Conservation (phyloP, 805 yeast genomes). For the Millerozyma acaciae region DNA sequence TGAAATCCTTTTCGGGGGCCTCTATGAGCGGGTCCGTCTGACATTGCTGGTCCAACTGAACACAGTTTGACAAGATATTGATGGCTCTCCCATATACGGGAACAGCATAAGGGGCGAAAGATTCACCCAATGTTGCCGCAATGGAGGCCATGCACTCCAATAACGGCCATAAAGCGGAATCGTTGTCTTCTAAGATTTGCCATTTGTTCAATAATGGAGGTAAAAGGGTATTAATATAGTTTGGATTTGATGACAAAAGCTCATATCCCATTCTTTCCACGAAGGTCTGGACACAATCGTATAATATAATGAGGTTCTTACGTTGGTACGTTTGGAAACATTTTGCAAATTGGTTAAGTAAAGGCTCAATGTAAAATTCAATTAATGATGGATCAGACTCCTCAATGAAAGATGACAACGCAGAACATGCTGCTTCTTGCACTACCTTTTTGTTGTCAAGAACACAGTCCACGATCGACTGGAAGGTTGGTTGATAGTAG, state of each 20-base stretch:
- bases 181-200: conserved; percentile 71
- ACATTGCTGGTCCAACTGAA: conserved; percentile 62
- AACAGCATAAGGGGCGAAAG: conserved; percentile 84
- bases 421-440: conserved; percentile 92
- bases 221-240: conserved; percentile 56
- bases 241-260: conserved; percentile 50
- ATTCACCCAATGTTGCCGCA: conserved; percentile 80
- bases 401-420: conserved; percentile 81
- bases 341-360: conserved; percentile 63
- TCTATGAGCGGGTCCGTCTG: conserved; percentile 62
- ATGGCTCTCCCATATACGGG: conserved; percentile 80
- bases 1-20: conserved; percentile 85
- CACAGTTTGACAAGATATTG: conserved; percentile 62
- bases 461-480: conserved; percentile 69
- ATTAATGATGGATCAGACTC: conserved; percentile 61
- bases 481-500: conserved; percentile 73
- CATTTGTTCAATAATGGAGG: conserved; percentile 84
- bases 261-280: conserved; percentile 69
- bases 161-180: conserved; percentile 84
- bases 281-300: conserved; percentile 88
- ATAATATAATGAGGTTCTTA: conserved; percentile 74
- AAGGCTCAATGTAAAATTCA: conserved; percentile 58
- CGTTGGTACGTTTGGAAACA: conserved; percentile 80
- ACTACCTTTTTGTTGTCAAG: conserved; percentile 85
- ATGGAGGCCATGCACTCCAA: conserved; percentile 90